These are phyloP conservation scores for Croton setiger DNA, from an alignment of 441 rosid genomes.

Conservation along the genomic window DNA sequence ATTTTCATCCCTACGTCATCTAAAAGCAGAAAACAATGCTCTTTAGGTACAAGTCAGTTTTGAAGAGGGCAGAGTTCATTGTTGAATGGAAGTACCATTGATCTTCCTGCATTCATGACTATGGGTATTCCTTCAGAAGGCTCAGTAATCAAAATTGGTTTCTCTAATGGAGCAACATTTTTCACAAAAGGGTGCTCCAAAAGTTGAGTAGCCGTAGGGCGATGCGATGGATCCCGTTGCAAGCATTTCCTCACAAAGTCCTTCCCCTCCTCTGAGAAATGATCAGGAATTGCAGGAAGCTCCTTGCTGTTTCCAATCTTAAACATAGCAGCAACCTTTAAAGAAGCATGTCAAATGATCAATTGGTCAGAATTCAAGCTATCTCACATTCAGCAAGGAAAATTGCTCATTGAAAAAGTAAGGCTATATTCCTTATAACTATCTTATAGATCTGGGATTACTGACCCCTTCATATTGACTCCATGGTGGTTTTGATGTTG, in stretches of 20 bases:
- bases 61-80: neutral
- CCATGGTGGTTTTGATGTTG: constrained; percentile 47
- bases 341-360: constrained; percentile 11
- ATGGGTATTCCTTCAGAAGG: constrained; percentile 37
- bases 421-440: neutral
- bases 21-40: neutral
- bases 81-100: constrained; percentile 31
- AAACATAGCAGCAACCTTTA: constrained; percentile 71
- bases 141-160: constrained; percentile 42
- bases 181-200: constrained; percentile 89
- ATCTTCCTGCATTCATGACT: constrained; percentile 46
- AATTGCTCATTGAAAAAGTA: neutral
- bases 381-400: constrained; percentile 10
- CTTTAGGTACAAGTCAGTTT: neutral
- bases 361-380: constrained; percentile 10
- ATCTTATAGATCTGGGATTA: constrained; percentile 18
- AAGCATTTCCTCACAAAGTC: constrained; percentile 81
- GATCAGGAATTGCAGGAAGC: constrained; percentile 89
- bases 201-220: constrained; percentile 77
- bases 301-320: constrained; percentile 99
- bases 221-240: constrained; percentile 75
- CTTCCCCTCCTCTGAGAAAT: constrained; percentile 86
- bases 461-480: constrained; percentile 45
- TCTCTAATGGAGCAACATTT: constrained; percentile 60
- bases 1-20: neutral